Conservation (phyloP, 305 asterid species). For the Ilex paraguariensis region DNA sequence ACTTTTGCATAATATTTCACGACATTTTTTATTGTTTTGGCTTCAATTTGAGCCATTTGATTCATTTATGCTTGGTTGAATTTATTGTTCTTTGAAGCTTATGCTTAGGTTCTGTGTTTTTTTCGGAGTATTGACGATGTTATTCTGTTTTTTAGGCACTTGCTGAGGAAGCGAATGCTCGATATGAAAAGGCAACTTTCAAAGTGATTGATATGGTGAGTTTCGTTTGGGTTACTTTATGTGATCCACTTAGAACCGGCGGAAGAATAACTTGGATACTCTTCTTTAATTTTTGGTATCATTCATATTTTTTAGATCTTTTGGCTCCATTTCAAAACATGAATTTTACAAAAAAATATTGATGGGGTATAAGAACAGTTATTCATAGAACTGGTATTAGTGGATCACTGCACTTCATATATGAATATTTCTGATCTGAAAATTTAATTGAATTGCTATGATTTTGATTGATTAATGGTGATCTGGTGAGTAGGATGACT, state of each 20-base stretch:
- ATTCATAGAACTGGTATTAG: background rate
- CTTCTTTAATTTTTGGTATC: background rate
- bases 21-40: background rate
- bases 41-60: background rate
- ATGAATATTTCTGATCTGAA: background rate
- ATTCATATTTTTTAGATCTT: background rate
- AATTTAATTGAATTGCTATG: background rate
- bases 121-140: background rate
- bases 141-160: constrained; percentile 57
- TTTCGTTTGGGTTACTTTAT: background rate
- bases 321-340: constrained; percentile 5
- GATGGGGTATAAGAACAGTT: background rate
- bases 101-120: background rate
- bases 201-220: constrained; percentile 79
- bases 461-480: constrained; percentile 6
- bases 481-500: constrained; percentile 61
- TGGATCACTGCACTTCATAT: background rate
- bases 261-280: background rate
- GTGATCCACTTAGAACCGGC: background rate
- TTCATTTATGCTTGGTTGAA: background rate
- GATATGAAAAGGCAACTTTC: constrained; percentile 78
- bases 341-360: background rate
- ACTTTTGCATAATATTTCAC: background rate
- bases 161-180: constrained; percentile 89
- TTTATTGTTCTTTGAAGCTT: no score